Evolutionary conservation across 2,329 filamentous ascomycete species (phyloP), one percentile per base, ranked within the genome.

Genomic region (Helminthosporium solani): DNA sequence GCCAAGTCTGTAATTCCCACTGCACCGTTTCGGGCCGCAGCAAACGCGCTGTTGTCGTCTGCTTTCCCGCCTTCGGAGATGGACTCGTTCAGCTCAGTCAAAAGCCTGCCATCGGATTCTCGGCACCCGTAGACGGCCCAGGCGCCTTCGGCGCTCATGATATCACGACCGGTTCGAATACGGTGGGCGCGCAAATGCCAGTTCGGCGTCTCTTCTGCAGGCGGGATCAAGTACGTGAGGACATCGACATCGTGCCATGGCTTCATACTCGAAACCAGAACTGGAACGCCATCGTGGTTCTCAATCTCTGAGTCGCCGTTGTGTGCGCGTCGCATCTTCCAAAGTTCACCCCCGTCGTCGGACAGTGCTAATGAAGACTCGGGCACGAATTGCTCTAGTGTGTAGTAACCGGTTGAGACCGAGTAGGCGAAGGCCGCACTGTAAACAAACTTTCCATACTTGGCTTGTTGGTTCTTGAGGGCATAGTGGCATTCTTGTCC

Each of bases 401-500:
- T 85, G 67, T 89, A 88, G 15, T 83, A 78, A 0, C 88, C 87
- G 0, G 87, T 87, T 0, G 87, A 86, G 0, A 90, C 87, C 0
- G 84, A 88, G 71, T 90, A 91, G 16, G 78, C 86, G 65, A 88
- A 91, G 0, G 85, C 81, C 42, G 85, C 84, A 60, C 83, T 87
- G 70, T 91, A 91, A 5, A 86, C 86, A 63, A 91, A 90, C 49
- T 82, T 80, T 37, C 87, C 87, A 67, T 91, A 91, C 62, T 91
- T 91, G 50, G 87, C 86, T 66, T 91, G 87, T 0, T 87, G 88
- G 43, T 85, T 87, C 68, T 88, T 88, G 75, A 91, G 85, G 0
- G 87, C 85, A 63, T 91, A 91, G 66, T 87, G 85, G 68, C 87
- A 91, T n/a, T 84, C 85, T 66, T 92, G 87, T 1, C 88, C 87